Evolutionary conservation across 495 filamentous ascomycete species (phyloP).

Genomic region (Neurospora sp.): DNA sequence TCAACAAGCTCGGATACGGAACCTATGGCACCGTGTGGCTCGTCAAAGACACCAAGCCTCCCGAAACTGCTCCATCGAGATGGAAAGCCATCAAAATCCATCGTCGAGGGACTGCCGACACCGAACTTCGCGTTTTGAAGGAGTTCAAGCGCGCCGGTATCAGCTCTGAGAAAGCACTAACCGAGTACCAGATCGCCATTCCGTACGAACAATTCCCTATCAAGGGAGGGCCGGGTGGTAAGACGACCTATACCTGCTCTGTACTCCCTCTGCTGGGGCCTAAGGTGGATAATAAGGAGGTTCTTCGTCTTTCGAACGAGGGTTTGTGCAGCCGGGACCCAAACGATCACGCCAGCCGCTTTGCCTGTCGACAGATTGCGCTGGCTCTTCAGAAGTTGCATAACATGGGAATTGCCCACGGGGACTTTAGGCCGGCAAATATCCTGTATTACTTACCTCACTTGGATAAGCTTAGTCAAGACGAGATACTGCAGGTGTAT

Average conservation of each 20-base stretch:
- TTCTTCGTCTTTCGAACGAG: neutral
- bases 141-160: neutral
- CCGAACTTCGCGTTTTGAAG: neutral
- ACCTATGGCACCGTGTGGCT: slow-evolving; percentile 43
- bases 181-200: neutral
- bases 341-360: neutral
- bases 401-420: neutral
- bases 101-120: neutral
- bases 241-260: neutral
- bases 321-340: neutral
- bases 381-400: neutral
- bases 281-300: neutral
- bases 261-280: neutral
- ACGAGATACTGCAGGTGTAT: neutral
- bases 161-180: neutral
- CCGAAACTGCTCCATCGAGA: neutral
- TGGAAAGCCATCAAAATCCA: neutral
- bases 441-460: neutral
- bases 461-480: neutral
- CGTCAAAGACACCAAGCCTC: slow-evolving; percentile 22
- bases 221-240: neutral
- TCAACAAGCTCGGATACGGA: slow-evolving; percentile 40
- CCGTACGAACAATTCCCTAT: neutral
- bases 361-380: neutral
- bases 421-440: slow-evolving; percentile 1